Evolutionary conservation across 1,139 yeast genomes (phyloP), one percentile per base, ranked within the genome.

Genomic region (Yamadazyma diospyri): DNA sequence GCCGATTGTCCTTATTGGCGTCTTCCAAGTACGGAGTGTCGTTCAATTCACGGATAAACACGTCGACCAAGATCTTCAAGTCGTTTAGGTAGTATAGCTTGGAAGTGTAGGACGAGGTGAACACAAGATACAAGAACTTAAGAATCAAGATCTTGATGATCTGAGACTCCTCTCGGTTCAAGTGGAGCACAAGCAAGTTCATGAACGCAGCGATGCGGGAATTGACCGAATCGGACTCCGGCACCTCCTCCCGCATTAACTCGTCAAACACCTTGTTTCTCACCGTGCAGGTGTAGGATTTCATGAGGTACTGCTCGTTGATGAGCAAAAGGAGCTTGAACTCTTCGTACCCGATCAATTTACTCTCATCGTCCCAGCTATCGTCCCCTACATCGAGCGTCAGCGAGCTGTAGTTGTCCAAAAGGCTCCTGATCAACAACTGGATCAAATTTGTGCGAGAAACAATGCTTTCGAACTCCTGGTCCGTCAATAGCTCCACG

Each of bases 251-350:
- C 25, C 53, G 46, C 43, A 69, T 52, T 21, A 73, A 46, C 12
- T 69, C 69, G 25, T 69, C 68, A 48, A 74, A 69, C 3, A 77
- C 79, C 37, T 62, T 62, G 47, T 78, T 76, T 29, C 59, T 57
- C 21, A 66, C 48, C 5, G 51, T 49, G 10, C 56, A 35, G 19
- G 59, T 49, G 41, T 61, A 68, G 18, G 76, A 70, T 27, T 69
- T 68, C 77, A 86, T 81, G 74, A 88, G 74, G 53, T 77, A 88
- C 53, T 88, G 96, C 52, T 88, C 96, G 53, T 87, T 87, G 14
- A 88, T 63, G 2, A 86, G 76, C 29, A 88, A 61, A 7, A 87
- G 56, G n/a, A 85, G 62, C 48, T 81, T 81, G 61, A 87, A 81
- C 45, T 81, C 79, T 25, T 85, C 77, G 43, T 78, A 78, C 33